phyloP scores from a whole-genome alignment of 352 stramenopile species.

The Phytophthora macrochlamydospora region DNA sequence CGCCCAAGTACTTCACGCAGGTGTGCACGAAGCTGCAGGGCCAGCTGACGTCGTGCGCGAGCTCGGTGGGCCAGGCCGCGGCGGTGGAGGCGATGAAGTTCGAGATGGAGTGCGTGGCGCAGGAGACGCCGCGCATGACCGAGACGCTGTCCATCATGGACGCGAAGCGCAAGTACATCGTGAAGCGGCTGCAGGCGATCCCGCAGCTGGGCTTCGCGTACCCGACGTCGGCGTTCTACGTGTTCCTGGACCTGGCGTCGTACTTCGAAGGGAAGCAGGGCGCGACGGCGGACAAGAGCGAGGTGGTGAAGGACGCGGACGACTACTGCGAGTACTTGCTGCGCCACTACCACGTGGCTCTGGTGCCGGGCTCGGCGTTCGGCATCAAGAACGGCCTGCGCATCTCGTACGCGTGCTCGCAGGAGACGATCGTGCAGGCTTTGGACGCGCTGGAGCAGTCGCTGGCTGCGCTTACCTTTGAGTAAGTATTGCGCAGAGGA shows the following conservation, averaged over 20 bases:
- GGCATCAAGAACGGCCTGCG: constrained; percentile 92
- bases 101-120: constrained; percentile 64
- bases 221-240: constrained; percentile 95
- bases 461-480: constrained; percentile 50
- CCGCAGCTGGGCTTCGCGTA: constrained; percentile 82
- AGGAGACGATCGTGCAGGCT: constrained; percentile 81
- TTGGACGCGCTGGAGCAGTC: constrained; percentile 72
- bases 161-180: constrained; percentile 92
- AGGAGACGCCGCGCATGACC: constrained; percentile 58
- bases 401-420: constrained; percentile 96
- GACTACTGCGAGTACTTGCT: constrained; percentile 94
- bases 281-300: constrained; percentile 39
- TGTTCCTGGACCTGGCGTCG: constrained; percentile 91
- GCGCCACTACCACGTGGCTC: constrained; percentile 89
- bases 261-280: constrained; percentile 76
- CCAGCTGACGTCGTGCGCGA: constrained; percentile 96
- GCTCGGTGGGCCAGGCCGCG: constrained; percentile 91
- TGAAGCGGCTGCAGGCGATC: constrained; percentile 85
- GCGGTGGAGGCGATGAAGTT: constrained; percentile 91
- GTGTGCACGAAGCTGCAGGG: constrained; percentile 93
- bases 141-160: constrained; percentile 62
- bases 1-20: constrained; percentile 80
- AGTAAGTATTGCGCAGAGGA: constrained; percentile 14
- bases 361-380: constrained; percentile 96
- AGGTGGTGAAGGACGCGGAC: constrained; percentile 56